Evolutionary conservation across 129 eudicot species (phyloP).

Genomic region (Escallonia rubra): DNA sequence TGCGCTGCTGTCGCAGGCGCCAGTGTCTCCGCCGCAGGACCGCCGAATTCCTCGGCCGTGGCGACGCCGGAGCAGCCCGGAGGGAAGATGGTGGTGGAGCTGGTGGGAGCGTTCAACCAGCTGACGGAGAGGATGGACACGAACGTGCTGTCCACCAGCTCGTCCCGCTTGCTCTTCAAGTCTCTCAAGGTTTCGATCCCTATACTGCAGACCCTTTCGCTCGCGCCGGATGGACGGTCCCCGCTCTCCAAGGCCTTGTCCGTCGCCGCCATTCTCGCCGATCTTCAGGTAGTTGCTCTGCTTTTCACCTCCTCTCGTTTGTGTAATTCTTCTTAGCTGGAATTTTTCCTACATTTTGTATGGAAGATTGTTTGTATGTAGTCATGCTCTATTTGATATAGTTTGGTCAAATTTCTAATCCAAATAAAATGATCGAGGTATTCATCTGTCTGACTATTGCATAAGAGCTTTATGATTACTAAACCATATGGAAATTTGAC

Average conservation of each 20-base stretch:
- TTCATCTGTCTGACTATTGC: too few species aligned
- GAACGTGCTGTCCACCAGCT: conserved; percentile 37
- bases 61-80: conserved; percentile 55
- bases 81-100: conserved; percentile 89
- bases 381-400: too few species aligned
- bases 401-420: too few species aligned
- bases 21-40: conserved; percentile 1
- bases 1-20: not conserved
- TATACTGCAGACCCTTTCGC: conserved; percentile 51
- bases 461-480: too few species aligned
- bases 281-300: conserved; percentile 60
- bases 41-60: conserved; percentile 2
- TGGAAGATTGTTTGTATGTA: not conserved
- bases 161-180: conserved; percentile 65
- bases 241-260: conserved; percentile 68
- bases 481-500: too few species aligned
- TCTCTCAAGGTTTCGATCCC: conserved; percentile 78
- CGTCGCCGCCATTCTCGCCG: conserved; percentile 69
- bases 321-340: not conserved
- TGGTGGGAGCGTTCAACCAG: conserved; percentile 77
- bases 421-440: too few species aligned
- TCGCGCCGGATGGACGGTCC: conserved; percentile 73
- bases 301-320: not conserved
- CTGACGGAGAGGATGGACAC: conserved; percentile 72
- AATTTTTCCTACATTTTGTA: not conserved